phyloP scores from a whole-genome alignment of 345 rosid genomes.

The Moringa oleifera region DNA sequence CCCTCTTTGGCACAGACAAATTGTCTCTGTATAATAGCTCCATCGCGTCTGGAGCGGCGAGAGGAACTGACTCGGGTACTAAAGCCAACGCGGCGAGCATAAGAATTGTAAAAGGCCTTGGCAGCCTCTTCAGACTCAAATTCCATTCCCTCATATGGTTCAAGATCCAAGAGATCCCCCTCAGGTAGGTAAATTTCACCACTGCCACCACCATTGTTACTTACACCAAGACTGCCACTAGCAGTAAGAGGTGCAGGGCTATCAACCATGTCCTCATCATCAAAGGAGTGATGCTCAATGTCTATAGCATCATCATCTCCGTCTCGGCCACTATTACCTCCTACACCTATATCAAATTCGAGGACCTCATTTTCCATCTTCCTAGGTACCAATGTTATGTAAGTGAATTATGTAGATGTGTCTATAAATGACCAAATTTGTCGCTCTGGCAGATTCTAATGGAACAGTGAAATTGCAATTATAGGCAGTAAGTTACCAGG shows the following conservation, averaged over 20 bases:
- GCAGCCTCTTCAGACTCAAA: conserved; percentile 68
- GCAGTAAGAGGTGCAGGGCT: conserved; percentile 24
- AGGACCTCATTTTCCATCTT: conserved; percentile 37
- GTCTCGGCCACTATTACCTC: conserved; percentile 32
- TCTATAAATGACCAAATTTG: background rate
- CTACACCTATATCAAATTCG: conserved; percentile 39
- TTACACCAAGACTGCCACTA: conserved; percentile 5
- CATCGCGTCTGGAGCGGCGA: conserved; percentile 58
- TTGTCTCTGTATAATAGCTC: conserved; percentile 62
- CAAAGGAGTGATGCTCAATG: conserved; percentile 23
- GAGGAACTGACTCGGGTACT: conserved; percentile 57
- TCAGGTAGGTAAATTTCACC: conserved; percentile 33
- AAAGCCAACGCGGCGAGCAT: conserved; percentile 48
- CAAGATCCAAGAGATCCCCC: conserved; percentile 41
- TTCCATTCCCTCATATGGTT: conserved; percentile 62
- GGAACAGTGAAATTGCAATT: background rate
- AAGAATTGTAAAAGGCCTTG: conserved; percentile 59
- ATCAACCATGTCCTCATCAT: conserved; percentile 39
- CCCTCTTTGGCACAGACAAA: conserved; percentile 71
- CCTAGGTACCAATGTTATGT: background rate
- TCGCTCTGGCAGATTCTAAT: background rate
- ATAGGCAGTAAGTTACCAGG: background rate
- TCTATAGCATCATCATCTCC: conserved; percentile 36
- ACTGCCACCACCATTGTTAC: conserved; percentile 9
- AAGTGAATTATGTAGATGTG: background rate